Evolutionary conservation across 2,329 filamentous ascomycete species (phyloP), one percentile per base, ranked within the genome.

Genomic region (Aurifilum marmelostoma): DNA sequence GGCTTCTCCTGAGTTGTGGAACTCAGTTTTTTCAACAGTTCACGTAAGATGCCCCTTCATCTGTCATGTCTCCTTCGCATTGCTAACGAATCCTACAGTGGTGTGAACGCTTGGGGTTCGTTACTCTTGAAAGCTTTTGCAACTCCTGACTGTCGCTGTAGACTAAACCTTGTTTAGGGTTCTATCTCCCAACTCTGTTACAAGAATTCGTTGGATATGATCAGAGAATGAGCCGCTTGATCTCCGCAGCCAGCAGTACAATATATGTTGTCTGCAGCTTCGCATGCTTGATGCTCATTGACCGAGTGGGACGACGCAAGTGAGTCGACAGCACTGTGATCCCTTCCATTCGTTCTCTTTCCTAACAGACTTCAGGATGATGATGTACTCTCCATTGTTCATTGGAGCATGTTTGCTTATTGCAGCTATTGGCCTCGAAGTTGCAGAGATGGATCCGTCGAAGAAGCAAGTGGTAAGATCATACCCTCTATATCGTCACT

Each of bases 111-210:
- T 29, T 34, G 68, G 27, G 69, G 69, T 70, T 34, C 14, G 68
- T 63, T 24, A 24, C 16, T 32, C 34, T 43, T 29, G 3, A 11
- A 21, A 54, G 34, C 3, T 18, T 3, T 8, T 54, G 27, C 11
- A 24, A 32, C 7, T 3, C 41, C 7, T n/a, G 18, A 24, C 12
- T 32, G 24, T 47, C n/a, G n/a, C n/a, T n/a, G n/a, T 34, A 65
- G 24, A 68, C 37, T 52, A n/a, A 34, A 5, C 1, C 37, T 14
- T 27, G 32, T 21, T 3, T 21, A 71, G 80, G 80, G 3, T 82
- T 82, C 70, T 83, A 83, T 67, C 77, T 89, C 0, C 87, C 87
- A 0, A 87, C 85, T 0, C 80, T 90, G 0, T 75, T 89, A 1
- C 85, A 86, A 66, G 75, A 85, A 60, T 86, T 81, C 8, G 85